Conservation (phyloP, 257 asterid species). For the Gynochthodes officinalis region DNA sequence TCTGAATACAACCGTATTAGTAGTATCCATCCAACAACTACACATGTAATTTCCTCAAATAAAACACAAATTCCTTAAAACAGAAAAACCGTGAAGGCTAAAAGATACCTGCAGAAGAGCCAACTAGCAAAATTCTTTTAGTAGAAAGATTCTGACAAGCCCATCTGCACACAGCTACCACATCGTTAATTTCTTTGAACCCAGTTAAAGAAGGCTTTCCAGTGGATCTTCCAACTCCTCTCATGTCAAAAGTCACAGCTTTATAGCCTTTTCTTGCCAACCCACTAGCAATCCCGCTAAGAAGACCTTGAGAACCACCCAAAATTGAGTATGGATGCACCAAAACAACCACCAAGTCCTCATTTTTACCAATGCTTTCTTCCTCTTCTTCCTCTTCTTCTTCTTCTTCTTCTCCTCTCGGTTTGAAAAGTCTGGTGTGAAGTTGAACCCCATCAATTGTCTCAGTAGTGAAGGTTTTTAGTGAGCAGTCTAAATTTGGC, state of each 20-base stretch:
- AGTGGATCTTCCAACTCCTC: conserved; percentile 52
- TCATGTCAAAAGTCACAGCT: conserved; percentile 54
- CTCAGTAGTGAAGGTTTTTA: conserved; percentile 42
- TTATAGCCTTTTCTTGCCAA: conserved; percentile 43
- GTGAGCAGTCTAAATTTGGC: conserved; percentile 8
- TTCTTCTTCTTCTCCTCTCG: conserved; percentile 10
- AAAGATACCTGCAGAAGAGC: conserved; percentile 56
- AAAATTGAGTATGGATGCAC: conserved; percentile 58
- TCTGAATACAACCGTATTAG: background rate
- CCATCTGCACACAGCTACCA: conserved; percentile 53
- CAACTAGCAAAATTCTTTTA: conserved; percentile 17
- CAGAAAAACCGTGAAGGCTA: background rate
- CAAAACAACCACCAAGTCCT: conserved; percentile 31
- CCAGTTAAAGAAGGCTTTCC: conserved; percentile 49
- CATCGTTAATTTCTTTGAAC: conserved; percentile 40
- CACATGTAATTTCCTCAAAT: background rate
- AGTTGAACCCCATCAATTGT: conserved; percentile 46
- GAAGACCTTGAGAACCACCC: conserved; percentile 46
- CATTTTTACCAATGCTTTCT: background rate
- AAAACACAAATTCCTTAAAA: background rate
- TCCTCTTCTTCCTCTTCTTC: conserved; percentile 2
- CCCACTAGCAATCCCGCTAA: conserved; percentile 43
- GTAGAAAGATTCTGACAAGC: conserved; percentile 25
- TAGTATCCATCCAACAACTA: background rate
- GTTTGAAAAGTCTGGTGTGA: conserved; percentile 36